Evolutionary conservation across 257 asterid genomes (phyloP), one percentile per base, ranked within the genome.

Genomic region (Leptodermis oblonga): DNA sequence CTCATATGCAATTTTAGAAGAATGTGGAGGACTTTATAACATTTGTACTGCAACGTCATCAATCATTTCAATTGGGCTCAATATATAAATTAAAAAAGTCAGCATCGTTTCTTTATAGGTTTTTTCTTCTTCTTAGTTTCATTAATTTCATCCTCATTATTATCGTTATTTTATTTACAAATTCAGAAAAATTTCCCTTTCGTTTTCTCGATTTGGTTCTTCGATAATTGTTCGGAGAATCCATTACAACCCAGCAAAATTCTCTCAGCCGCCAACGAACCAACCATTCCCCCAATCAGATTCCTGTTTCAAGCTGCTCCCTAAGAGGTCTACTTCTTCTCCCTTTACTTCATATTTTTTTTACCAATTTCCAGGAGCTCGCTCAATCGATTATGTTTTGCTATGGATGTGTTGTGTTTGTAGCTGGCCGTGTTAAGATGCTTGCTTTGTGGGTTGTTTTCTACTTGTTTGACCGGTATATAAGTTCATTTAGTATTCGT

Each of bases 231-330:
- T 22, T 12, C 18, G 72, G 11, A 68, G 53, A 53, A 14, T 53
- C 64, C 64, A 68, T 42, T 33, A 31, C 14, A 15, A 22, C 42
- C 7, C 62, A 28, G 11, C 37, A 51, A 61, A 61, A 60, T 73
- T 41, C 48, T 23, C 49, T 63, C 70, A n/a, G 78, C 74, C 74
- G 85, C 81, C 87, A 80, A 73, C 79, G 67, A 67, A 70, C 59
- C n/a, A 62, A 11, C 55, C 67, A 37, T 39, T 58, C 31, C 18
- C 58, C 79, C 76, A 39, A 7, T 75, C 79, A n/a, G n/a, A n/a
- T n/a, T n/a, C n/a, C n/a, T n/a, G n/a, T n/a, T 65, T 77, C 81
- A 65, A 72, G 58, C 30, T 74, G 20, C 74, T 52, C 31, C 25
- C 58, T 70, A 62, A 4, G 25, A 77, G 87, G 81, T 82, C 67